Evolutionary conservation across 768 basidiomycete genomes (phyloP).

Genomic region (Serendipita vermifera): DNA sequence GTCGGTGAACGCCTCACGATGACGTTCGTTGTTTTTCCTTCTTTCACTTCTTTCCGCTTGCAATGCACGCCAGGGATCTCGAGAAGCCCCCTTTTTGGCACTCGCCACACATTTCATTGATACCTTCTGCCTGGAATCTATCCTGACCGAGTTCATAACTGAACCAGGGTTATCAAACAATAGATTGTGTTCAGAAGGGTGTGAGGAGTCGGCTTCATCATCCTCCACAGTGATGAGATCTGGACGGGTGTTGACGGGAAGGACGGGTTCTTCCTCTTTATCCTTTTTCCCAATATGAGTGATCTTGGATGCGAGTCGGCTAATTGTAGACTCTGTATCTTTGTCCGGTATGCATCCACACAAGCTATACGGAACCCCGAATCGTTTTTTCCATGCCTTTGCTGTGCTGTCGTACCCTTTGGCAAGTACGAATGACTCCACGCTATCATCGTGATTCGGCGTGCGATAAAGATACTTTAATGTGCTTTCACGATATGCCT

Average conservation of each 20-base stretch:
- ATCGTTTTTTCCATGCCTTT: not conserved
- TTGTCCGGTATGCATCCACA: constrained; percentile 4
- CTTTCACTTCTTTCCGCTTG: not conserved
- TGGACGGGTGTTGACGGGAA: constrained; percentile 4
- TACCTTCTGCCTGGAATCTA: not conserved
- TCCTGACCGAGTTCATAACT: not conserved
- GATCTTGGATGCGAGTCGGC: not conserved
- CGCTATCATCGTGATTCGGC: constrained; percentile 2
- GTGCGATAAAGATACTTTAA: not conserved
- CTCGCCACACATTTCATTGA: not conserved
- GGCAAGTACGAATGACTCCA: not conserved
- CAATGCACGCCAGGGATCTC: not conserved
- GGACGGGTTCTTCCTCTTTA: not conserved
- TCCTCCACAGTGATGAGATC: constrained; percentile 7
- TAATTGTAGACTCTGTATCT: not conserved
- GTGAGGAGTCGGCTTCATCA: constrained; percentile 9
- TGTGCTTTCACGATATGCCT: constrained; percentile 8
- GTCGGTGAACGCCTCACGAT: not conserved
- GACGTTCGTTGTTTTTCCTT: not conserved
- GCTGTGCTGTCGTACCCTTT: constrained; percentile 4
- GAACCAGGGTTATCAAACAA: not conserved
- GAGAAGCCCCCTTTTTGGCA: not conserved
- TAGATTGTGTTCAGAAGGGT: constrained; percentile 11
- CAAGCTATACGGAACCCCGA: constrained; percentile 5
- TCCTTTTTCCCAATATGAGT: not conserved